Evolutionary conservation across 768 basidiomycete genomes (phyloP).

Genomic region (Steccherinum ochraceum): DNA sequence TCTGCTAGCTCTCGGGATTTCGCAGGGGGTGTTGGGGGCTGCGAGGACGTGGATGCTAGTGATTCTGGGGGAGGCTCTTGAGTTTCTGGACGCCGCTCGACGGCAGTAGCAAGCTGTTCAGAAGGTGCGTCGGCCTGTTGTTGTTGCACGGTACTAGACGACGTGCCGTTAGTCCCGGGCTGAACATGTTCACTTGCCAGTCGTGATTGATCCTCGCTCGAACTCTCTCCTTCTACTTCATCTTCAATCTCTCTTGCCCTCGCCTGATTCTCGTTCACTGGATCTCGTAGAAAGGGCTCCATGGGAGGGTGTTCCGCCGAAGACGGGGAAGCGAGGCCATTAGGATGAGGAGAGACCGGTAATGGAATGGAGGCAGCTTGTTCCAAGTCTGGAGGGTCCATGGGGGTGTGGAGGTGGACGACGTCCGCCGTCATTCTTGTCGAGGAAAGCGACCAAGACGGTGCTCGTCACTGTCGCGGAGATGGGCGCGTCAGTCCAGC

Average conservation of each 20-base stretch:
- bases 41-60: neutral
- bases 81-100: neutral
- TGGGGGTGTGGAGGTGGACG: conserved; percentile 11
- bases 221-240: neutral
- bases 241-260: neutral
- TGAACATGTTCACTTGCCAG: conserved; percentile 1
- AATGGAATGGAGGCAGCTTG: conserved; percentile 18
- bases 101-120: neutral
- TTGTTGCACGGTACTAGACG: neutral
- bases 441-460: conserved; percentile 3
- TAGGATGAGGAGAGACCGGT: conserved; percentile 20
- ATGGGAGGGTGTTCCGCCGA: conserved; percentile 5
- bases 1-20: conserved; percentile 10
- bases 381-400: conserved; percentile 15
- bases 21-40: conserved; percentile 19
- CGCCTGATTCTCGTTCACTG: conserved; percentile 14
- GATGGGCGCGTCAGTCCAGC: neutral
- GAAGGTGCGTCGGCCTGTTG: neutral
- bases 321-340: conserved; percentile 12
- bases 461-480: conserved; percentile 8
- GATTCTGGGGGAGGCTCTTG: neutral
- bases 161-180: conserved; percentile 5
- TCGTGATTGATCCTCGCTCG: neutral
- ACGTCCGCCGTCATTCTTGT: conserved; percentile 1
- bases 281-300: conserved; percentile 6